Base-by-base conservation (phyloP, 768 basidiomycete genomes). In the Termitomyces sp. region DNA sequence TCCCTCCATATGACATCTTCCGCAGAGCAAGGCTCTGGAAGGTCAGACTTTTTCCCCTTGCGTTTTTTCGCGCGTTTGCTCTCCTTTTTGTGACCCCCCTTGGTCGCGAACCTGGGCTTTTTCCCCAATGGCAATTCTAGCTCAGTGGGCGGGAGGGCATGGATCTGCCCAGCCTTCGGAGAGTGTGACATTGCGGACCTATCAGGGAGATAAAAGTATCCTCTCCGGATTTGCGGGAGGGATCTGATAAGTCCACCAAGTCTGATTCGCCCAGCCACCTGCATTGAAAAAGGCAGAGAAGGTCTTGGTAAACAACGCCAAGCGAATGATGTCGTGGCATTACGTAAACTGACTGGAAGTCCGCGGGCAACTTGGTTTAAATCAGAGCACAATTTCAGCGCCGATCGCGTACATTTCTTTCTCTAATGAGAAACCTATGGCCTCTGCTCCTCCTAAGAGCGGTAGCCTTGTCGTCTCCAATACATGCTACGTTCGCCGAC, bases 1-100 rank as follows among this genome's bases (percentile, higher is more conserved):
- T 97, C 93, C 50, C 77, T 81, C 72, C 81, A 84, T 30, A 90
- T 72, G 12, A 94, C 88, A 65, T 94, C 91, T 24, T 87, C 88
- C 16, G 81, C 63, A 3, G 91, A 87, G 64, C 80, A 88, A 0
- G 81, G 75, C 49, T 91, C 91, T 1, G 85, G 82, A 2, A 79
- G 63, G 35, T 69, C 68, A 44, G 60, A 66, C 10, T 77, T 66
- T 62, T 75, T 73, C 72, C 77, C 70, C 66, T 73, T 65, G 58
- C 65, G 61, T 61, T 66, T 58, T 64, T 70, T 66, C 2, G 68
- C 60, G 38, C 62, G 53, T 54, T 70, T 69, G 54, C 63, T 66
- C 63, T 58, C 69, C 63, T 62, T 67, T 69, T 64, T 68, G 66
- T 51, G 61, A 16, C 30, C 58, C 18, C 64, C 61, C 42, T 57